phyloP scores from a whole-genome alignment of 108 stramenopile species.

The Cyclotella atomus region DNA sequence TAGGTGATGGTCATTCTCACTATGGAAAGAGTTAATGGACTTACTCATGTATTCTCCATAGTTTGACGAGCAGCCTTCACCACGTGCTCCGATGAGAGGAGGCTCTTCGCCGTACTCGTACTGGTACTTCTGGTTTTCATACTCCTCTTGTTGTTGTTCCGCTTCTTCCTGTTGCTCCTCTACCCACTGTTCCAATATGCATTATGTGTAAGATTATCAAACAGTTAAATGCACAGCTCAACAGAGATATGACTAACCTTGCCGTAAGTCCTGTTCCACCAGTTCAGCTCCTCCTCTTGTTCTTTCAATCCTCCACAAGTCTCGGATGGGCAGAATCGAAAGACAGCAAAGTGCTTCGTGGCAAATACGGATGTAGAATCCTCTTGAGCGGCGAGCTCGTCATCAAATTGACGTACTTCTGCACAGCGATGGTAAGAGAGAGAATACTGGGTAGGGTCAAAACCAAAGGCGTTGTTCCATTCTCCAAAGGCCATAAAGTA shows the following conservation, averaged over 20 bases:
- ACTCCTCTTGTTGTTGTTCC: not conserved
- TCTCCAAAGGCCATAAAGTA: conserved; percentile 15
- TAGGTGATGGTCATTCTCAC: too few species aligned
- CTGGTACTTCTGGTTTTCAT: not conserved
- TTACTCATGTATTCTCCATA: conserved; percentile 77
- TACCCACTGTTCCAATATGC: too few species aligned
- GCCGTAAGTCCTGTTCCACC: not conserved
- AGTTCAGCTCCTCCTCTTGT: conserved; percentile 5
- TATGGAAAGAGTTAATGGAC: too few species aligned
- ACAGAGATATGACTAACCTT: too few species aligned
- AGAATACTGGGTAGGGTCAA: conserved; percentile 73
- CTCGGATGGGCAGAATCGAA: conserved; percentile 79
- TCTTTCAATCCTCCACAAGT: conserved; percentile 48
- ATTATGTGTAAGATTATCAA: too few species aligned
- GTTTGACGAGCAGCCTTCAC: conserved; percentile 60
- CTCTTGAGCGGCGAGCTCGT: conserved; percentile 53
- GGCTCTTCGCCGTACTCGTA: conserved; percentile 3
- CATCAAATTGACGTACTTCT: conserved; percentile 43
- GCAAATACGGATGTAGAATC: conserved; percentile 54
- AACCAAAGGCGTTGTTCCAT: conserved; percentile 40
- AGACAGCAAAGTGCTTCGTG: conserved; percentile 77
- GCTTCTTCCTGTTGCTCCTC: too few species aligned
- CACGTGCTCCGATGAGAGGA: conserved; percentile 27
- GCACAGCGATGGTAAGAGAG: conserved; percentile 82
- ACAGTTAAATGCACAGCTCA: too few species aligned